Conservation (phyloP, 225 moss, liverwort and hornwort genomes). For the Anthoceros angustus region DNA sequence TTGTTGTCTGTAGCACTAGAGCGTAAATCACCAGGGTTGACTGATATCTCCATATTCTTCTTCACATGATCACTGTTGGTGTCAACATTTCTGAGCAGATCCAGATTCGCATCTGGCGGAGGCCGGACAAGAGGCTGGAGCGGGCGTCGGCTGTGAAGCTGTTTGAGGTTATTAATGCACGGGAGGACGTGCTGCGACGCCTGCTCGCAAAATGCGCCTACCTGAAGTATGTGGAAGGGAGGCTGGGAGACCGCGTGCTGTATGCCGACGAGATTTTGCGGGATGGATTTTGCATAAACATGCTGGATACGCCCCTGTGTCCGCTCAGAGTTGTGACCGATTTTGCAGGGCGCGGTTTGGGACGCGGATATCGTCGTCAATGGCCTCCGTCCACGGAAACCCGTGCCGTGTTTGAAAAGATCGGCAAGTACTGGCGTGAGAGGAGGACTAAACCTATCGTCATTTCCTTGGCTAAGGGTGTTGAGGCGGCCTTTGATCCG, state of each 20-base stretch:
- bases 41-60: constrained; percentile 7
- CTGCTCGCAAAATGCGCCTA: constrained; percentile 91
- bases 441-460: constrained; percentile 77
- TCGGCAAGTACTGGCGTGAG: constrained; percentile 89
- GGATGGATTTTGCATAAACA: constrained; percentile 92
- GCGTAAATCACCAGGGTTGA: no score
- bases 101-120: constrained; percentile 85
- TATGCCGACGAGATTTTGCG: constrained; percentile 83
- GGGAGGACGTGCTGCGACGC: constrained; percentile 83
- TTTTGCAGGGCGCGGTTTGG: constrained; percentile 93
- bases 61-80: constrained; percentile 13
- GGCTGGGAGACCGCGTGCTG: constrained; percentile 68
- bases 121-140: constrained; percentile 70
- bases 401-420: constrained; percentile 64
- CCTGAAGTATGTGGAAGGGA: constrained; percentile 89
- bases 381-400: constrained; percentile 82
- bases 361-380: constrained; percentile 89
- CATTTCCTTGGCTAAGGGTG: constrained; percentile 91
- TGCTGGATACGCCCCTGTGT: constrained; percentile 83
- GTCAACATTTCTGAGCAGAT: constrained; percentile 32
- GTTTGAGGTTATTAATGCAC: constrained; percentile 79
- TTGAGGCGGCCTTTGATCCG: constrained; percentile 73
- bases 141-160: constrained; percentile 58
- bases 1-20: constrained; percentile 6
- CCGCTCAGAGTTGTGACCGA: constrained; percentile 91